Evolutionary conservation across 2,329 filamentous ascomycete genomes (phyloP), one percentile per base, ranked within the genome.

Genomic region (Aureobasidium sp.): DNA sequence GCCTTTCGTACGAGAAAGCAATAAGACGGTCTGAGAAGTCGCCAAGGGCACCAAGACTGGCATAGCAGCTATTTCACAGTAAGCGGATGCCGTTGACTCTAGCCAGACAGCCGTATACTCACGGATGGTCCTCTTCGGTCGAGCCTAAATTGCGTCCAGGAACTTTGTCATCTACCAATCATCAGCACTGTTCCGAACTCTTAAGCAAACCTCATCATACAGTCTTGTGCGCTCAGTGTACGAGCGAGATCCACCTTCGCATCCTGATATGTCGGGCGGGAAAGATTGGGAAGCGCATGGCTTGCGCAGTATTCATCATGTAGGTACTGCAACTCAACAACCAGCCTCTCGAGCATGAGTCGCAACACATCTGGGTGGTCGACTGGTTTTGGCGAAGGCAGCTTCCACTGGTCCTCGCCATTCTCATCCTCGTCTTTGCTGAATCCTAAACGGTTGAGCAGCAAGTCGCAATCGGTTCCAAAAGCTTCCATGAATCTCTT

Each of bases 401-500:
- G 63, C 9, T 62, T 60, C 72, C 72, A 74, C 13, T 52, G 55
- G 12, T 64, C 63, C 10, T 67, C 64, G 27, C 41, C 61, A 5
- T 37, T 24, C 3, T n/a, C 37, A 12, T 46, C 69, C 67, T 71
- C 70, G 59, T 46, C 65, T 48, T 72, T 74, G 29, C 69, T 75
- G 68, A 89, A 89, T 1, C 82, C 84, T 37, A 88, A 70, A 50
- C 78, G 81, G 61, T 80, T 75, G 20, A 89, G 74, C 32, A 89
- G 70, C 12, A 78, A 75, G 66, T 79, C 77, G 69, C 85, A 89
- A 53, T 87, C 84, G 46, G 80, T 74, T 10, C 84, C 86, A 70
- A 88, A 87, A 1, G 81, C 81, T 64, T 84, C 78, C 67, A 84
- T 77, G 66, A 87, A 89, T 62, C 82, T 82, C 69, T 86, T 85